phyloP scores from a whole-genome alignment of 2,329 filamentous ascomycete genomes.

The Botryotinia calthae region DNA sequence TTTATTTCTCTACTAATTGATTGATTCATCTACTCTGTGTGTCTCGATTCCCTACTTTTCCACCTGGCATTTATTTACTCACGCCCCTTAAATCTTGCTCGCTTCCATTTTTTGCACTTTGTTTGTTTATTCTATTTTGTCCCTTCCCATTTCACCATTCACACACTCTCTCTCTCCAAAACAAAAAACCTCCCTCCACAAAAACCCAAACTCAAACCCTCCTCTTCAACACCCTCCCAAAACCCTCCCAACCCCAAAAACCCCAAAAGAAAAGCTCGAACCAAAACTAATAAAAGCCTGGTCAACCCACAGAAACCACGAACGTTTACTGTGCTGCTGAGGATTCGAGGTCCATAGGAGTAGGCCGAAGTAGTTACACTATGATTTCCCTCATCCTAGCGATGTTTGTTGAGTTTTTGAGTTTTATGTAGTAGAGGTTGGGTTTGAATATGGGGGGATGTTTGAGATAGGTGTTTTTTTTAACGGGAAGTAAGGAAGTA shows the following conservation, averaged over 20 bases:
- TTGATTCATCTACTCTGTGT: no score
- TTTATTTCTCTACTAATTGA: no score
- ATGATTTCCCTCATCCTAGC: background rate
- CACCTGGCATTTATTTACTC: background rate
- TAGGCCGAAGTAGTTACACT: background rate
- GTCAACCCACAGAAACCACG: background rate
- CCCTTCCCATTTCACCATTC: background rate
- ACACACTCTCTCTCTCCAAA: no score
- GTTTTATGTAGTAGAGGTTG: background rate
- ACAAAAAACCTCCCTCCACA: background rate
- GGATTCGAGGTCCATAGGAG: background rate
- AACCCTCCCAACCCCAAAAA: background rate
- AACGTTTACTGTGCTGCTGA: background rate
- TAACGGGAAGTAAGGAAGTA: no score
- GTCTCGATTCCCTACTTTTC: background rate
- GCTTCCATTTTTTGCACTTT: no score
- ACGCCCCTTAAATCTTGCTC: conserved; percentile 3
- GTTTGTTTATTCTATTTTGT: background rate
- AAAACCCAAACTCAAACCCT: background rate
- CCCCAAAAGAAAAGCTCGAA: background rate
- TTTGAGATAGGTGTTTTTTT: no score
- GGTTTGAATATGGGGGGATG: no score
- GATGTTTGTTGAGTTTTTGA: background rate
- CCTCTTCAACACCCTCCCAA: no score
- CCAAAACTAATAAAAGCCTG: background rate